Evolutionary conservation across 805 yeast species (phyloP), one percentile per base, ranked within the genome.

Genomic region (Nakazawaea anatomiae): DNA sequence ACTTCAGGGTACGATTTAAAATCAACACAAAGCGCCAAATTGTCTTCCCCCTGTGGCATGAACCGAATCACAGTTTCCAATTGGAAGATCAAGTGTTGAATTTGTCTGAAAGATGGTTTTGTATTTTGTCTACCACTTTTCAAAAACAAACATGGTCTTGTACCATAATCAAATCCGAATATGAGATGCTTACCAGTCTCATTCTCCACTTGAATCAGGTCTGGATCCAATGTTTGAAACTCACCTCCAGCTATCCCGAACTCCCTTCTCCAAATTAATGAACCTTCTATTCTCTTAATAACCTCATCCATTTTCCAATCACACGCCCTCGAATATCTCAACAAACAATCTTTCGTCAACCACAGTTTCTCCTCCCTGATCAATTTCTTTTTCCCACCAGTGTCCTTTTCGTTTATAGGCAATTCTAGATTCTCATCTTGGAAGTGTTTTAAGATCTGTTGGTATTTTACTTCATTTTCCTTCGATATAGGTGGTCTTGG

Each of bases 91-190:
- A 94, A 73, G 65, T 90, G 97, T 68, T 94, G 96, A n/a, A 94
- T 97, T 64, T 94, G 99, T 59, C 92, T 79, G 55, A 82, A 85
- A 1, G 94, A 81, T 3, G 94, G 82, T 62, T 89, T 88, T 12
- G 99, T 94, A 70, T 94, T 94, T 69, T 94, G 99, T 64, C 96
- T 80, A 11, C 98, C 98, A 0, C 96, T 96, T 66, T 88, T 87
- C 64, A 94, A 75, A 66, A 92, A 92, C 36, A 94, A 71, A 61
- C 97, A 92, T 4, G 99, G 98, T 64, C 99, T 80, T 28, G 85
- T 77, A 61, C 87, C 90, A 59, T 85, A 86, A 63, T 94, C 99
- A 63, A 73, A 94, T 27, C 99, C 99, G 44, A 94, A 71, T 48
- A 92, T 83, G 28, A 92, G 85, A 67, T 92, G 89, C 67, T 94